These are phyloP conservation scores for Arachnomyces sp. DNA, from an alignment of 2,329 filamentous ascomycete species.

Conservation along the genomic window DNA sequence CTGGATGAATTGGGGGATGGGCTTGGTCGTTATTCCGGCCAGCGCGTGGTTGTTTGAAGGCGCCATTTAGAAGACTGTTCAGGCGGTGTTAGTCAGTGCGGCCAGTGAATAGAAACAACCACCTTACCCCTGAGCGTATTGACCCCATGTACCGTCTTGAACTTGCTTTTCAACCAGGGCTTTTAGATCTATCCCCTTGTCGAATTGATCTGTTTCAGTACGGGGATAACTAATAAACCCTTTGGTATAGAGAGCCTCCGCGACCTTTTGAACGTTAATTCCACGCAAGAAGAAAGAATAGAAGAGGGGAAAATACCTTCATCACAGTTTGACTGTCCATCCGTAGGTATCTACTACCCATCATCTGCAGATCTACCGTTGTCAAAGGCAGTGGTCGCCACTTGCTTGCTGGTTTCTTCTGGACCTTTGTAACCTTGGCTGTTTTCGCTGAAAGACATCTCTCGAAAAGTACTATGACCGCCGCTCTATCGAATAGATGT, in stretches of 20 bases:
- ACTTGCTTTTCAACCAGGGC: slow-evolving; percentile 76
- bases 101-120: not conserved
- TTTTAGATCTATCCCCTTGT: slow-evolving; percentile 76
- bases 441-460: slow-evolving; percentile 66
- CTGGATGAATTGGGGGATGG: slow-evolving; percentile 92
- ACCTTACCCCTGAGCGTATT: slow-evolving; percentile 61
- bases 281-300: not conserved
- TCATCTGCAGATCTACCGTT: slow-evolving; percentile 93
- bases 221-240: slow-evolving; percentile 97
- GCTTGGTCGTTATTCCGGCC: slow-evolving; percentile 92
- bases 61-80: slow-evolving; percentile 56
- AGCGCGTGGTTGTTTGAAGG: slow-evolving; percentile 70
- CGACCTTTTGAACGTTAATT: slow-evolving; percentile 37
- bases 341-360: slow-evolving; percentile 78
- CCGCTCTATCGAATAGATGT: slow-evolving; percentile 79
- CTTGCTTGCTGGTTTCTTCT: slow-evolving; percentile 85
- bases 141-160: slow-evolving; percentile 66
- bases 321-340: slow-evolving; percentile 89
- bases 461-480: slow-evolving; percentile 75
- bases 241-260: slow-evolving; percentile 82
- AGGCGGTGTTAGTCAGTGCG: not conserved
- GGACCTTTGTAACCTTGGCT: slow-evolving; percentile 74
- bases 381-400: slow-evolving; percentile 91
- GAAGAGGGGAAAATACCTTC: slow-evolving; percentile 42
- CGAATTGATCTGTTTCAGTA: slow-evolving; percentile 95